Conservation (phyloP, 164 flowering plant species). For the Warburgia ugandensis region DNA sequence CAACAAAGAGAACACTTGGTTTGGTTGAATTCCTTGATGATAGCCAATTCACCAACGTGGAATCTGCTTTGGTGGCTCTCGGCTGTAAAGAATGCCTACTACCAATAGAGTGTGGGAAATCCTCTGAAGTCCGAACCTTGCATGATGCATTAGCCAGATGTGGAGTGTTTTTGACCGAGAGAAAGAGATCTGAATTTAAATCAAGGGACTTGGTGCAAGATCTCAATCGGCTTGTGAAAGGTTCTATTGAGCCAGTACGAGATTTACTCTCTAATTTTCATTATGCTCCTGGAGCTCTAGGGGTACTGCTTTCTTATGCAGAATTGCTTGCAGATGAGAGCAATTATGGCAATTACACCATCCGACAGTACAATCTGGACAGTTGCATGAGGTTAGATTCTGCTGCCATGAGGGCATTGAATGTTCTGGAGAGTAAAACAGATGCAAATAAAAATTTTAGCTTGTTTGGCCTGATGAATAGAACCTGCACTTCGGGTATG, state of each 20-base stretch:
- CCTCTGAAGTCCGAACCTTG: constrained; percentile 41
- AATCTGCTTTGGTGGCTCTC: constrained; percentile 82
- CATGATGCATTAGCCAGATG: constrained; percentile 70
- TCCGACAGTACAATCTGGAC: constrained; percentile 53
- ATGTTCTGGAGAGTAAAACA: constrained; percentile 86
- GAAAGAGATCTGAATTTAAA: constrained; percentile 78
- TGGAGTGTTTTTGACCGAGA: constrained; percentile 84
- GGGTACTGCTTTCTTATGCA: constrained; percentile 68
- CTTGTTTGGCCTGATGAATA: constrained; percentile 91
- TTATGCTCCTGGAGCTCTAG: constrained; percentile 69
- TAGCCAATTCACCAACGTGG: constrained; percentile 87
- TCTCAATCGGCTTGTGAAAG: constrained; percentile 83
- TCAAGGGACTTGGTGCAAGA: constrained; percentile 78
- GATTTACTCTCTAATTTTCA: constrained; percentile 76
- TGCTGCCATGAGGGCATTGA: constrained; percentile 93
- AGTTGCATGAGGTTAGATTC: constrained; percentile 91
- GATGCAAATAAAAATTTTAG: constrained; percentile 97
- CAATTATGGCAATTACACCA: constrained; percentile 66
- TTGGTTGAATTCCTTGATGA: constrained; percentile 92
- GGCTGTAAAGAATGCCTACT: constrained; percentile 92
- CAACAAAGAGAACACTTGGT: constrained; percentile 73
- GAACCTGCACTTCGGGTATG: constrained; percentile 99
- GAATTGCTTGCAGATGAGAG: constrained; percentile 86
- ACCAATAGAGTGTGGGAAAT: constrained; percentile 60
- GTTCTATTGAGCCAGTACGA: constrained; percentile 71